Base-by-base conservation (phyloP, 768 basidiomycete species). In the Pholiota microspora region DNA sequence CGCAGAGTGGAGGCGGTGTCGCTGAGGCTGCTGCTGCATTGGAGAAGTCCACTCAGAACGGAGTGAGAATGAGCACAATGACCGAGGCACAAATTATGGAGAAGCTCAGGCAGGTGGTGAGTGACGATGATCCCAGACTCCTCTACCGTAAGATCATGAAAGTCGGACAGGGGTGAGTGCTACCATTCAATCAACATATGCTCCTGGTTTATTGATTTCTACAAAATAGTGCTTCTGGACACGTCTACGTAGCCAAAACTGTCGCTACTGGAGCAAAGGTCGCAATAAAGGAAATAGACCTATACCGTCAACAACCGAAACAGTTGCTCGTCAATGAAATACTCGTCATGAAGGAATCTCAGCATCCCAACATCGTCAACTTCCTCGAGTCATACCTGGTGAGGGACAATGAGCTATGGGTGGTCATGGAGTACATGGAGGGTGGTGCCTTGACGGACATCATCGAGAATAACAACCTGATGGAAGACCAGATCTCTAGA, bases 351-450 rank as follows among this genome's bases (percentile, higher is more conserved):
- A 96, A 94, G 70, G 97, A 95, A 70, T 94, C 92, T 25, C 92
- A 94, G 59, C 94, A 97, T 68, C 92, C 94, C 27, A 98, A 97
- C 65, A 95, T 98, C 54, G 94, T 98, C 76, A 96, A 96, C 72
- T 98, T 92, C 73, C 72, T 96, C 36, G 91, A 96, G 5, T 84
- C 91, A 18, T 97, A 94, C 70, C 81, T 98, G 40, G 84, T 97
- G 50, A 89, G 89, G 72, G 87, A 78, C 67, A 88, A 80, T 49
- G 94, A 96, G 67, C 82, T 97, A 21, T 98, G 94, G 94, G 94
- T 97, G 40, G 94, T 96, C 55, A 98, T 96, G 94, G 94, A 98
- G 74, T 96, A 92, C 67, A 98, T 98, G 94, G 94, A 98, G 71
- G 94, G 94, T 50, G 95, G 97, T 35, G 94, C 96, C 15, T 75